phyloP scores from a whole-genome alignment of 805 yeast species.

The Nakazawaea wyomingensis region DNA sequence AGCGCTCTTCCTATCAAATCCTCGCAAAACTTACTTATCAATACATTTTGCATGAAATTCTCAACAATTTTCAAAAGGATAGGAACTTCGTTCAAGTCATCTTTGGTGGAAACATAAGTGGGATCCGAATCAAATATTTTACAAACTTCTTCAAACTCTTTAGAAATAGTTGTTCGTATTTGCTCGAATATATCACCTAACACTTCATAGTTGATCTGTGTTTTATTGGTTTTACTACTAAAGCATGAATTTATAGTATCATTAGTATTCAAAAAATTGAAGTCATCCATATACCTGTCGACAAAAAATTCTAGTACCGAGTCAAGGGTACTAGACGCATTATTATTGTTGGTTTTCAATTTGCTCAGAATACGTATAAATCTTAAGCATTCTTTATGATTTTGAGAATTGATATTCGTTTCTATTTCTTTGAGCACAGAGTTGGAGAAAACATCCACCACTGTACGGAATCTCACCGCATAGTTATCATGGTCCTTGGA shows the following conservation, averaged over 20 bases:
- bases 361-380: slow-evolving; percentile 18
- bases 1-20: slow-evolving; percentile 26
- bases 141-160: slow-evolving; percentile 24
- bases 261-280: slow-evolving; percentile 20
- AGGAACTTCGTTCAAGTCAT: slow-evolving; percentile 27
- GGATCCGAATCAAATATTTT: slow-evolving; percentile 18
- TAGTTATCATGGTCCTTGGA: slow-evolving; percentile 21
- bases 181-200: slow-evolving; percentile 22
- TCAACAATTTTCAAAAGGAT: slow-evolving; percentile 28
- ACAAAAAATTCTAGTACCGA: slow-evolving; percentile 29
- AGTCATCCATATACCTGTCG: slow-evolving; percentile 24
- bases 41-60: slow-evolving; percentile 28
- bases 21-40: slow-evolving; percentile 30
- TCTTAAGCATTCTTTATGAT: slow-evolving; percentile 32
- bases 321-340: slow-evolving; percentile 29
- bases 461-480: slow-evolving; percentile 39
- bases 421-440: slow-evolving; percentile 69
- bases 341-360: slow-evolving; percentile 24
- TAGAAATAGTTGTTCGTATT: slow-evolving; percentile 17
- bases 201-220: slow-evolving; percentile 17
- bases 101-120: background rate
- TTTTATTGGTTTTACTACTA: background rate
- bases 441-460: slow-evolving; percentile 64
- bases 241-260: slow-evolving; percentile 16
- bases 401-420: slow-evolving; percentile 42